phyloP scores from a whole-genome alignment of 2,329 filamentous ascomycete genomes.

The Talaromyces sp. region DNA sequence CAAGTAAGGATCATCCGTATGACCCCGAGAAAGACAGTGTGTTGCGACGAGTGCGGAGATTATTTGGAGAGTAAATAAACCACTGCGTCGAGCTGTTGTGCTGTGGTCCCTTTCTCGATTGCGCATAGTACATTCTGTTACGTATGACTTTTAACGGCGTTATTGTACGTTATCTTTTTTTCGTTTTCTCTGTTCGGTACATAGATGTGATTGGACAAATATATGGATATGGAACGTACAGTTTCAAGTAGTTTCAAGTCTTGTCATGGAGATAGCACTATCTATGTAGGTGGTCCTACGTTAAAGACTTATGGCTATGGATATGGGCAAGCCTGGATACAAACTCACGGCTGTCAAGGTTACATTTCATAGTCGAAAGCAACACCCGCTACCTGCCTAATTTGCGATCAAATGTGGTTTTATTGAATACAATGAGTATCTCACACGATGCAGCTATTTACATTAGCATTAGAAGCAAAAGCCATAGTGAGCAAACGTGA shows the following conservation, averaged over 20 bases:
- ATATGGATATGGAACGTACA: neutral
- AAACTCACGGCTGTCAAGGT: neutral
- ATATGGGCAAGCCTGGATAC: no score
- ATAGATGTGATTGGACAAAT: conserved; percentile 4
- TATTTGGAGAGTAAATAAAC: conserved; percentile 58
- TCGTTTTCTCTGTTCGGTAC: neutral
- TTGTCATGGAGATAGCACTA: neutral
- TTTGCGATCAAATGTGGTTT: neutral
- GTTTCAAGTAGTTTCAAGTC: no score
- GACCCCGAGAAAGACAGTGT: conserved; percentile 99
- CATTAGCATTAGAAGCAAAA: neutral
- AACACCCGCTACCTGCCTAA: neutral
- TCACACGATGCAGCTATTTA: conserved; percentile 13
- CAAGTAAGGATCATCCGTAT: conserved; percentile 98
- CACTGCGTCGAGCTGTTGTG: neutral
- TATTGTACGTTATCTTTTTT: conserved; percentile 9
- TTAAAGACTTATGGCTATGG: no score
- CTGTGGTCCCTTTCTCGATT: neutral
- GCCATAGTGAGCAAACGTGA: neutral
- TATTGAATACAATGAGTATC: neutral
- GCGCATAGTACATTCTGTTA: conserved; percentile 6
- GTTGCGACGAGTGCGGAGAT: conserved; percentile 75
- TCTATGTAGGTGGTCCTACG: no score
- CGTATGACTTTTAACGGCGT: conserved; percentile 16
- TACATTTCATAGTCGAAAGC: neutral